These are phyloP conservation scores for Tilletia walkeri DNA, from an alignment of 1,284 basidiomycete genomes.

Conservation along the genomic window DNA sequence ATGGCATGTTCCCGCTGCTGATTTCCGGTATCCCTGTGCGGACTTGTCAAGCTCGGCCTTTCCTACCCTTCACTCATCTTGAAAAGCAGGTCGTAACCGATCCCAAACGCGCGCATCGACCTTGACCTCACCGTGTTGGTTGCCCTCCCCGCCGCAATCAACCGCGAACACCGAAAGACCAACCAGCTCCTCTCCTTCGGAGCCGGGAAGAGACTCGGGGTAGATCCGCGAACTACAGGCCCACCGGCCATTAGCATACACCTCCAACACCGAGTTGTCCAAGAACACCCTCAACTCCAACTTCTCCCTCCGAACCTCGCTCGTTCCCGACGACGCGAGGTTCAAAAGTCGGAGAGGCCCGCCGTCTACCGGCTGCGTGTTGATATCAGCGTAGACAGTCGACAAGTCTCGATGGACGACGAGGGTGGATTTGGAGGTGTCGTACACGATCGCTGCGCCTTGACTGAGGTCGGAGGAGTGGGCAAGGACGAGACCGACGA, in stretches of 20 bases:
- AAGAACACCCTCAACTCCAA: conserved; percentile 30
- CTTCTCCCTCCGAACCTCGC: background rate
- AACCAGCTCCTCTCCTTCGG: background rate
- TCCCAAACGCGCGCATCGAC: background rate
- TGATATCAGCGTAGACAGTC: conserved; percentile 23
- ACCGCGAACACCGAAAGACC: background rate
- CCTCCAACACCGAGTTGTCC: conserved; percentile 43
- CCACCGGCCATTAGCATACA: conserved; percentile 38
- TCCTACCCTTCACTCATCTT: too few species aligned
- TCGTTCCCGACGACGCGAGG: background rate
- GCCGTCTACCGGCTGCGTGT: conserved; percentile 26
- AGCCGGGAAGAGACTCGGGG: conserved; percentile 21
- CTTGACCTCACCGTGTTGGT: background rate
- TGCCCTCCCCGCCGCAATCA: background rate
- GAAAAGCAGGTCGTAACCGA: background rate
- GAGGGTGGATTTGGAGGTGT: conserved; percentile 21
- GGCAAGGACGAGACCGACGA: conserved; percentile 28
- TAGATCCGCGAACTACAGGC: conserved; percentile 39
- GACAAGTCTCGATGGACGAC: conserved; percentile 32
- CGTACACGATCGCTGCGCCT: conserved; percentile 25
- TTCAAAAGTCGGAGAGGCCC: conserved; percentile 17
- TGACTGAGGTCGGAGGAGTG: conserved; percentile 28
- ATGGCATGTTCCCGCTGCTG: too few species aligned
- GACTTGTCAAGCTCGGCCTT: too few species aligned
- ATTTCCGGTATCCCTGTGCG: too few species aligned